Percentiles rank a stretch among this genome's conserved stretches.
Conservation (phyloP, 805 yeast species). For the Cyberlindnera americana region DNA sequence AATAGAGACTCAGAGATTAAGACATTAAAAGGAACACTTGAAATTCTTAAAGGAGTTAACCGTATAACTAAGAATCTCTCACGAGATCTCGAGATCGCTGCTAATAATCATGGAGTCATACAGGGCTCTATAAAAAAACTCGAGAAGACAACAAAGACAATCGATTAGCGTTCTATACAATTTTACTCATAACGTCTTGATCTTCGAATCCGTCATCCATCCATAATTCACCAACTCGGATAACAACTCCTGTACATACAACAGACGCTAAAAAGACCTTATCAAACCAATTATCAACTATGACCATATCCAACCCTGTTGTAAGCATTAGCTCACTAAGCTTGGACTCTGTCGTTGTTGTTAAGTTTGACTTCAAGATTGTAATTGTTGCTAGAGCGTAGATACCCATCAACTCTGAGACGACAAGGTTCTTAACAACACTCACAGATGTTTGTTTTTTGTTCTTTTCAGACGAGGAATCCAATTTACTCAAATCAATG, state of each 20-base stretch:
- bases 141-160: conserved; percentile 1
- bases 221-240: conserved; percentile 21
- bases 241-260: conserved; percentile 26
- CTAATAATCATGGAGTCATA: conserved; percentile 4
- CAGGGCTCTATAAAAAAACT: background rate
- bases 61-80: conserved; percentile 7
- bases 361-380: conserved; percentile 37
- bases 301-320: conserved; percentile 15
- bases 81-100: conserved; percentile 9
- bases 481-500: conserved; percentile 29
- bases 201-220: conserved; percentile 25
- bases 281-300: conserved; percentile 40
- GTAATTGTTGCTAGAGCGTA: conserved; percentile 38
- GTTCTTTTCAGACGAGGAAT: conserved; percentile 6
- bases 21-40: conserved; percentile 7
- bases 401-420: conserved; percentile 37
- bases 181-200: conserved; percentile 11
- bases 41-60: conserved; percentile 9
- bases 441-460: conserved; percentile 29
- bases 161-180: conserved; percentile 2
- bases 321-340: conserved; percentile 31
- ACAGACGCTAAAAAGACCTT: conserved; percentile 33
- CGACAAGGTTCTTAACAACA: conserved; percentile 36
- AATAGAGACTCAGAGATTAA: conserved; percentile 9
- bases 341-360: conserved; percentile 31